phyloP scores from a whole-genome alignment of 441 rosid genomes.

The Bocquillonia castaneifolia region DNA sequence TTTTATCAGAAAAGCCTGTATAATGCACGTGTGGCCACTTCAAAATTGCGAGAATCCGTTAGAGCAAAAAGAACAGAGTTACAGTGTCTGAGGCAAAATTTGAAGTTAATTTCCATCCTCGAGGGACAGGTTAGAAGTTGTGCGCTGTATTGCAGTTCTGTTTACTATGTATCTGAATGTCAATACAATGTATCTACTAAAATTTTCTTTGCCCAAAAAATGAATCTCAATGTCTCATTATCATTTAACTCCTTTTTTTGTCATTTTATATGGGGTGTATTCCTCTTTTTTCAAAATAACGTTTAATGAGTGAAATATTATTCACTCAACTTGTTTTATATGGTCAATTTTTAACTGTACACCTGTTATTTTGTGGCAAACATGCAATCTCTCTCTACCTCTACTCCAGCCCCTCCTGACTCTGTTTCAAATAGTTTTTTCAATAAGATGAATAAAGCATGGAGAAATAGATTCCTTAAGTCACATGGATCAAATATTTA shows the following conservation, averaged over 20 bases:
- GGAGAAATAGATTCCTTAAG: too few species aligned
- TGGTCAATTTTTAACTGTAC: background rate
- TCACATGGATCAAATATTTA: background rate
- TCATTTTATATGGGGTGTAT: background rate
- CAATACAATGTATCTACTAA: too few species aligned
- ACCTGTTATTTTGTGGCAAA: background rate
- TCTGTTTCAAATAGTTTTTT: background rate
- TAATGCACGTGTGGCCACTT: conserved; percentile 48
- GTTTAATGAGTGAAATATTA: background rate
- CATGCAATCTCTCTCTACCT: background rate
- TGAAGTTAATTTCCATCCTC: conserved; percentile 61
- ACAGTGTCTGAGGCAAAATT: conserved; percentile 57
- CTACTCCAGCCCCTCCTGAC: background rate
- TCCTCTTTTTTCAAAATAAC: background rate
- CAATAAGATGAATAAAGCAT: too few species aligned
- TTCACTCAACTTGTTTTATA: background rate
- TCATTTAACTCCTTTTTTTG: background rate
- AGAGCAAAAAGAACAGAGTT: conserved; percentile 51
- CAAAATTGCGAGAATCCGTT: conserved; percentile 67
- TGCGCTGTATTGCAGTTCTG: conserved; percentile 7
- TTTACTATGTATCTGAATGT: background rate
- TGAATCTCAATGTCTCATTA: too few species aligned
- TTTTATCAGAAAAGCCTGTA: conserved; percentile 53
- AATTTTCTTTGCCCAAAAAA: too few species aligned
- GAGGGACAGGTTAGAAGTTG: conserved; percentile 52